Evolutionary conservation across 257 asterid species (phyloP).

Genomic region (Petrea volubilis): DNA sequence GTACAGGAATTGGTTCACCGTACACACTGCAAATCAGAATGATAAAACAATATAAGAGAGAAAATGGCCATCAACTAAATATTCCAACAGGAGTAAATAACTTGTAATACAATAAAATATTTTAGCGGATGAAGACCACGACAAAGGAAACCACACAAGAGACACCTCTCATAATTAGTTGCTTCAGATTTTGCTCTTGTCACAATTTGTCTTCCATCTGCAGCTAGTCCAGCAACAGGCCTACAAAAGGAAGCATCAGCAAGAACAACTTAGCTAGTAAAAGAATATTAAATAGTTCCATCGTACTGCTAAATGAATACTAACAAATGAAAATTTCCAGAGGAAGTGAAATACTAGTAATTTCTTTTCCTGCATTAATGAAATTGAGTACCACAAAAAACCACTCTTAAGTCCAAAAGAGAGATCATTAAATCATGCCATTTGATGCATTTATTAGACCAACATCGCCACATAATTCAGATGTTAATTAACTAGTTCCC

Average conservation of each 20-base stretch:
- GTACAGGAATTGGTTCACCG: conserved; percentile 84
- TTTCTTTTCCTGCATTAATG: background rate
- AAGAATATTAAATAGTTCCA: background rate
- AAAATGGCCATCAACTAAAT: background rate
- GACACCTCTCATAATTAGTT: conserved; percentile 70
- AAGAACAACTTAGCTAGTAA: background rate
- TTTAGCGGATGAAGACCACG: background rate
- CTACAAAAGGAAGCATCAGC: conserved; percentile 34
- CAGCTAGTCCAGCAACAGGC: conserved; percentile 96
- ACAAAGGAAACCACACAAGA: background rate
- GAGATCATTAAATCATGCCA: background rate
- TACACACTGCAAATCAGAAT: conserved; percentile 55
- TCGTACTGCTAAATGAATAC: background rate
- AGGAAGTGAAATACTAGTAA: background rate
- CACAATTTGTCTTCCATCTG: conserved; percentile 94
- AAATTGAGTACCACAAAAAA: background rate
- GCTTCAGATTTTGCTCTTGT: conserved; percentile 88
- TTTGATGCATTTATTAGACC: conserved; percentile 1
- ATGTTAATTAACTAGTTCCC: background rate
- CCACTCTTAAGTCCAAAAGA: background rate
- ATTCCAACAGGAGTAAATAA: background rate
- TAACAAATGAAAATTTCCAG: background rate
- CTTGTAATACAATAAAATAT: background rate
- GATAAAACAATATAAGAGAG: background rate
- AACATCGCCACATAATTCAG: background rate